Percentiles rank a stretch among this genome's conserved stretches.
Evolutionary conservation across 345 rosid genomes (phyloP).

Genomic region (Syzygium jambos): DNA sequence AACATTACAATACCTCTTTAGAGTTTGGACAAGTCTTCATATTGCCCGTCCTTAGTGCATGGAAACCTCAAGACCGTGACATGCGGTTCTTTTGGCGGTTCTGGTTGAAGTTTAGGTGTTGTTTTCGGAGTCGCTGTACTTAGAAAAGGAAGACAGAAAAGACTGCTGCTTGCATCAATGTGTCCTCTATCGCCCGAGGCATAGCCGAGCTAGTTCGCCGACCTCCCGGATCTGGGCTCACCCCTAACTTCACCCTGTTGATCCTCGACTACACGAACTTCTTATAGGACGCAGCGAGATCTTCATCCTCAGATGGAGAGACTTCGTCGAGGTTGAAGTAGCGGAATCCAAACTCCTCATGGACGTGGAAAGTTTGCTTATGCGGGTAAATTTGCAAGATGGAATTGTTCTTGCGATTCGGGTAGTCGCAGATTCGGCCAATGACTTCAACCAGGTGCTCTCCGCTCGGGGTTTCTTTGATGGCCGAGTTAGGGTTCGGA

Average conservation of each 20-base stretch:
- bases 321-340: conserved; percentile 77
- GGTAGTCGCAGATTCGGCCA: conserved; percentile 50
- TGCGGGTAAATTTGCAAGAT: conserved; percentile 55
- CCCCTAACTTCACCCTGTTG: conserved; percentile 27
- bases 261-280: conserved; percentile 68
- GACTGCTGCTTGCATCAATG: no score
- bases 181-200: no score
- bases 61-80: no score
- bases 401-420: conserved; percentile 50
- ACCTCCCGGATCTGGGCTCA: no score
- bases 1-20: no score
- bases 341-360: conserved; percentile 73
- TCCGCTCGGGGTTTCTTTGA: conserved; percentile 33
- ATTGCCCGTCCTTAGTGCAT: no score
- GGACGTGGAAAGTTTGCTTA: conserved; percentile 33
- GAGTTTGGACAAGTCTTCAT: no score
- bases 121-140: no score
- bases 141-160: no score
- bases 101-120: no score
- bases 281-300: conserved; percentile 54
- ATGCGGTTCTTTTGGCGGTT: no score
- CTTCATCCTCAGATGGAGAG: conserved; percentile 73
- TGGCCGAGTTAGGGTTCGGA: conserved; percentile 31
- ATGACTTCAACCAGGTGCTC: conserved; percentile 89
- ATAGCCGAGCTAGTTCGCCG: no score